These are phyloP conservation scores for Fraxinus latifolia DNA, from an alignment of 305 asterid species.

Conservation along the genomic window DNA sequence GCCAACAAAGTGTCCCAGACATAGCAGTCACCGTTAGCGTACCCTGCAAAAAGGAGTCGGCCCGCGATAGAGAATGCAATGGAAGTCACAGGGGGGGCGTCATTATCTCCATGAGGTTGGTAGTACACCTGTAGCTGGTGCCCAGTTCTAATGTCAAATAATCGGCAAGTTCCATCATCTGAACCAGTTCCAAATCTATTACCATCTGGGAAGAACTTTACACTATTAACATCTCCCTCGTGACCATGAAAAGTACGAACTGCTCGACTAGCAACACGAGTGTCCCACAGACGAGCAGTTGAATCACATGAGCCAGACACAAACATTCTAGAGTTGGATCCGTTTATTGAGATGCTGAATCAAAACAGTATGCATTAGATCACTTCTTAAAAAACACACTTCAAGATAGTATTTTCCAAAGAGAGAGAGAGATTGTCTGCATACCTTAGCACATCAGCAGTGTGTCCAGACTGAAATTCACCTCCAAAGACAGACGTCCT, in stretches of 20 bases:
- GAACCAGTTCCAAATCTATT: constrained; percentile 96
- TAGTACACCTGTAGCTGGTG: constrained; percentile 90
- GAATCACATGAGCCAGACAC: constrained; percentile 96
- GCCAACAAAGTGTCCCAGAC: constrained; percentile 97
- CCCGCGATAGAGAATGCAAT: constrained; percentile 93
- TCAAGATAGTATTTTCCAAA: not conserved
- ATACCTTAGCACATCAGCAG: constrained; percentile 81
- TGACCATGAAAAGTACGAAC: constrained; percentile 88
- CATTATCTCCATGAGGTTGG: constrained; percentile 67
- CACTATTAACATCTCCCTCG: constrained; percentile 86
- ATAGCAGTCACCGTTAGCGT: constrained; percentile 77
- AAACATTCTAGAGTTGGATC: constrained; percentile 78
- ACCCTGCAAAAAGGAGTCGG: constrained; percentile 91
- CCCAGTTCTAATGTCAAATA: constrained; percentile 93
- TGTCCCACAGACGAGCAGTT: constrained; percentile 95
- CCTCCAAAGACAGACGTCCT: constrained; percentile 94
- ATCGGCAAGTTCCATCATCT: constrained; percentile 86
- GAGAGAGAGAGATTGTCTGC: not conserved
- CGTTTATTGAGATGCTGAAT: constrained; percentile 77
- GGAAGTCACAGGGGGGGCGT: constrained; percentile 66
- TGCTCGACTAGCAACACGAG: constrained; percentile 98
- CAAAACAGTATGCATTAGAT: constrained; percentile 20
- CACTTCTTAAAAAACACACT: constrained; percentile 1
- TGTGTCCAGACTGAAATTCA: constrained; percentile 96
- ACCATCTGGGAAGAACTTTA: constrained; percentile 87